phyloP scores from a whole-genome alignment of 75 land plant genomes.

The Chamaecyparis obtusa region DNA sequence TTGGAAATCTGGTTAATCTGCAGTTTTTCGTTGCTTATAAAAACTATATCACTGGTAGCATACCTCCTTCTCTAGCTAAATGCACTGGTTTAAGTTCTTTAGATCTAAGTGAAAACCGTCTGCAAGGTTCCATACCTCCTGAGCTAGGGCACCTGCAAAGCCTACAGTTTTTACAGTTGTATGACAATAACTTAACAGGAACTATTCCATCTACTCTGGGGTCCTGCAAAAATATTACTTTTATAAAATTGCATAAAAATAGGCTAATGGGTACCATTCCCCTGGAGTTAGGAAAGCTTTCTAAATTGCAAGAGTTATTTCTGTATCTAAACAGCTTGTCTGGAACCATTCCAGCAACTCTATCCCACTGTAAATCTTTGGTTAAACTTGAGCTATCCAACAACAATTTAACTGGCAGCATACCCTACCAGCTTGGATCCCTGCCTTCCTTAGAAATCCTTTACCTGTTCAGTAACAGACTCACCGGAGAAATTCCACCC shows the following conservation, averaged over 20 bases:
- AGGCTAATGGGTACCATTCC: conserved; percentile 49
- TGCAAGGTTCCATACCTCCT: conserved; percentile 52
- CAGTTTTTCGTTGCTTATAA: conserved; percentile 28
- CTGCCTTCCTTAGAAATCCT: conserved; percentile 45
- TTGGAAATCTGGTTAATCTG: conserved; percentile 48
- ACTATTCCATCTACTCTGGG: conserved; percentile 53
- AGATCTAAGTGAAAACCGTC: conserved; percentile 44
- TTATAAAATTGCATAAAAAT: conserved; percentile 38
- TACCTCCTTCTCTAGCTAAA: conserved; percentile 55
- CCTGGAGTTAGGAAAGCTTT: conserved; percentile 33
- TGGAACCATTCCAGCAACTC: conserved; percentile 43
- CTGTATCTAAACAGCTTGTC: conserved; percentile 46
- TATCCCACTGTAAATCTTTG: conserved; percentile 38
- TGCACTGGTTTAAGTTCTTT: conserved; percentile 29
- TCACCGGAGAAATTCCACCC: conserved; percentile 58
- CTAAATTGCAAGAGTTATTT: conserved; percentile 24
- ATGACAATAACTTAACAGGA: conserved; percentile 43
- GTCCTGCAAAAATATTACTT: conserved; percentile 24
- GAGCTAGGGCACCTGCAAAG: conserved; percentile 44
- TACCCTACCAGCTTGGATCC: conserved; percentile 52
- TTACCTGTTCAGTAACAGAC: conserved; percentile 42
- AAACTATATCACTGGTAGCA: conserved; percentile 35
- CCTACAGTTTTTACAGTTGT: conserved; percentile 32
- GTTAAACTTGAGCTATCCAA: conserved; percentile 42
- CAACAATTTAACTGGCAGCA: conserved; percentile 52